A percentile compares a stretch with the other conserved stretches of the same genome.
Evolutionary conservation across 768 basidiomycete genomes (phyloP).

Genomic region (Termitomyces sp.): DNA sequence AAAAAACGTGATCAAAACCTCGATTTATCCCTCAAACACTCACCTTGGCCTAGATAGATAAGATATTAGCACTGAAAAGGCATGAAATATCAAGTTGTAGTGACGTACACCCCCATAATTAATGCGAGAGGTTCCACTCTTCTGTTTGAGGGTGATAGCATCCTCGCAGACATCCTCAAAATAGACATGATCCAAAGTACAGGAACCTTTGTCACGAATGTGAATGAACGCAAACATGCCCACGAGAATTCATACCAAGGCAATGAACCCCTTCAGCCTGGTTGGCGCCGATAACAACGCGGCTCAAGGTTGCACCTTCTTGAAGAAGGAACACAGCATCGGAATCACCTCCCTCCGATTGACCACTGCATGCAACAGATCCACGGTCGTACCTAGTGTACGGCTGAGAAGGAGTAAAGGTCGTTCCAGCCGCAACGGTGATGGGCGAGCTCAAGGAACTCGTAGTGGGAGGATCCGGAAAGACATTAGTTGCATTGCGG

Average conservation of each 20-base stretch:
- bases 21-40: background rate
- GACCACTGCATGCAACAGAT: constrained; percentile 30
- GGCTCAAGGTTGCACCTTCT: constrained; percentile 33
- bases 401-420: constrained; percentile 28
- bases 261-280: constrained; percentile 37
- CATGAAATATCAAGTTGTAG: background rate
- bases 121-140: constrained; percentile 27
- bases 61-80: background rate
- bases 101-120: constrained; percentile 31
- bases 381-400: constrained; percentile 34
- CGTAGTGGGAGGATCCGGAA: constrained; percentile 28
- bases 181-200: constrained; percentile 18
- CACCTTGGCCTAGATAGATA: constrained; percentile 22
- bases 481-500: constrained; percentile 28
- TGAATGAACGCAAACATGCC: background rate
- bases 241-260: constrained; percentile 18
- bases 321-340: constrained; percentile 35
- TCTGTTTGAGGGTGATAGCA: constrained; percentile 31
- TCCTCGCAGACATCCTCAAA: constrained; percentile 22
- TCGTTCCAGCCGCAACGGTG: constrained; percentile 24
- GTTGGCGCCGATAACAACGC: constrained; percentile 33
- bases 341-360: constrained; percentile 31
- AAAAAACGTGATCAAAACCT: background rate
- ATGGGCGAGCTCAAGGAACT: constrained; percentile 28
- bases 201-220: constrained; percentile 8